A percentile compares a stretch with the other conserved stretches of the same genome.
Conservation (phyloP, 768 basidiomycete species). For the Suillus placidus region DNA sequence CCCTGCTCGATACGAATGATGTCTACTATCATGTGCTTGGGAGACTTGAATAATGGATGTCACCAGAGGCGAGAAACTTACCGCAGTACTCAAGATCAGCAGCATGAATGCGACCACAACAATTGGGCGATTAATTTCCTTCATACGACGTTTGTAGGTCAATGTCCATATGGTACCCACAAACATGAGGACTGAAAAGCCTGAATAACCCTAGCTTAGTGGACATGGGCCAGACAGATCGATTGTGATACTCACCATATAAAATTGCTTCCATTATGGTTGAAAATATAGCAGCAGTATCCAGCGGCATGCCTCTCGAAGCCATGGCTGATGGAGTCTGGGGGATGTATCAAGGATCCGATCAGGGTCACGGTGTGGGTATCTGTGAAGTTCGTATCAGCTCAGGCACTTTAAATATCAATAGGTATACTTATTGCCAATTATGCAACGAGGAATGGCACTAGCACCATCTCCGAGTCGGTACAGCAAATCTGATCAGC, state of each 20-base stretch:
- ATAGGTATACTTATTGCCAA: too few relatives aligned
- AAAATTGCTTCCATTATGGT: background rate
- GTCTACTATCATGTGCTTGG: slow-evolving; percentile 5
- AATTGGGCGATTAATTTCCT: background rate
- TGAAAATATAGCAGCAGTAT: background rate
- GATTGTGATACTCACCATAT: background rate
- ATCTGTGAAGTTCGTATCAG: too few relatives aligned
- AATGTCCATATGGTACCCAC: background rate
- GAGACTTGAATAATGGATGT: background rate
- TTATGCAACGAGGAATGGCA: too few relatives aligned
- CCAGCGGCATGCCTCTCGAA: background rate
- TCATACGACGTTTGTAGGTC: background rate
- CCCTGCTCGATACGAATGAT: slow-evolving; percentile 11
- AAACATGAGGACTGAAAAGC: background rate
- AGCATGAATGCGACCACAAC: background rate
- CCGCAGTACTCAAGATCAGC: slow-evolving; percentile 3
- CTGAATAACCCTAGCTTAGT: background rate
- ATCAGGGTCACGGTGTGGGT: too few relatives aligned
- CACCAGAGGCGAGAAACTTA: background rate
- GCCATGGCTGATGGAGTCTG: background rate
- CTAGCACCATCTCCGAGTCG: too few relatives aligned
- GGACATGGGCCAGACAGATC: background rate
- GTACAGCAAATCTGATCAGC: too few relatives aligned
- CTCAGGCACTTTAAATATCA: too few relatives aligned
- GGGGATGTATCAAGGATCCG: too few relatives aligned